phyloP scores from a whole-genome alignment of 345 rosid genomes.

The Hevea brasiliensis region DNA sequence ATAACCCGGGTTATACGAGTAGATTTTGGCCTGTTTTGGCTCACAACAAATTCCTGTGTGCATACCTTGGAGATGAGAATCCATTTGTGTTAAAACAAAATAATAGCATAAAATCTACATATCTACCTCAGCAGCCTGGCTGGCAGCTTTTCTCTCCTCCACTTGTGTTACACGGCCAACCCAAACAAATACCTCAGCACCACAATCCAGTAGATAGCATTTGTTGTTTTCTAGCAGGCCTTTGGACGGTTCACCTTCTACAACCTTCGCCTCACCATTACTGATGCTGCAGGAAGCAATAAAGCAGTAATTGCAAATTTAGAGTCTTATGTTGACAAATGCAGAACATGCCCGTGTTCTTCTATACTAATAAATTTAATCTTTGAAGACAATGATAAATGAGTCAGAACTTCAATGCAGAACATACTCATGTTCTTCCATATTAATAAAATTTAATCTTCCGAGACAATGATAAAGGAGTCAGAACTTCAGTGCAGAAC shows the following conservation, averaged over 20 bases:
- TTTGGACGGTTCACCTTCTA: constrained; percentile 79
- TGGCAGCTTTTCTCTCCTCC: constrained; percentile 91
- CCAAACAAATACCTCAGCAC: constrained; percentile 91
- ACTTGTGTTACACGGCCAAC: constrained; percentile 96
- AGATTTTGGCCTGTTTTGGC: constrained; percentile 85
- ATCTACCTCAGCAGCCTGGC: constrained; percentile 84
- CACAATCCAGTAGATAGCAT: constrained; percentile 82
- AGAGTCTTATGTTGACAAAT: constrained; percentile 19
- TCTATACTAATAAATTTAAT: neutral
- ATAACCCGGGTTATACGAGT: constrained; percentile 72
- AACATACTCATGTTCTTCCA: constrained; percentile 1
- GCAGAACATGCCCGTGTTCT: neutral
- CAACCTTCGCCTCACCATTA: constrained; percentile 53
- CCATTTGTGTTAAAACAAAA: constrained; percentile 7
- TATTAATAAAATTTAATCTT: neutral
- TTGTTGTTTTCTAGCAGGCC: constrained; percentile 75
- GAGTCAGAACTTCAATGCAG: too few relatives aligned
- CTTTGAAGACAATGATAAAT: neutral
- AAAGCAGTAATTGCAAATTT: constrained; percentile 12
- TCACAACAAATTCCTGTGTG: constrained; percentile 70
- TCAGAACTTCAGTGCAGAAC: too few relatives aligned
- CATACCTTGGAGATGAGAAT: constrained; percentile 29
- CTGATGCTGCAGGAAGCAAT: constrained; percentile 50
- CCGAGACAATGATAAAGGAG: neutral
- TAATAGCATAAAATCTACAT: constrained; percentile 8